Evolutionary conservation across 1,284 basidiomycete species (phyloP).

Genomic region (Marasmius tenuissimus): DNA sequence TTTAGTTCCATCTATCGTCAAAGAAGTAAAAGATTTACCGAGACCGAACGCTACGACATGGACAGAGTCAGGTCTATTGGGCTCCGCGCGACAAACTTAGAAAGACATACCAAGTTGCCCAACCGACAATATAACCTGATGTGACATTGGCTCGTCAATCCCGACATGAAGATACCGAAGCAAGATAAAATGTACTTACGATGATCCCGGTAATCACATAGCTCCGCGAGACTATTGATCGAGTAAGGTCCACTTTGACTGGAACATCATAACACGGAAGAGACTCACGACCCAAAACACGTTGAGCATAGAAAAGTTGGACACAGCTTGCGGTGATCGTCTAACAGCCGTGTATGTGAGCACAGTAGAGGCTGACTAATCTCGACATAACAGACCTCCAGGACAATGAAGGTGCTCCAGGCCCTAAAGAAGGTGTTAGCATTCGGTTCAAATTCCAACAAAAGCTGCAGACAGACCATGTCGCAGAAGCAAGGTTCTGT

Average conservation of each 20-base stretch:
- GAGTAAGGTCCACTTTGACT: too few species aligned
- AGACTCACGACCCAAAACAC: neutral
- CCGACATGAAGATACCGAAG: neutral
- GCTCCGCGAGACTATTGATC: neutral
- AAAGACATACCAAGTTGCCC: neutral
- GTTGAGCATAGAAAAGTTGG: neutral
- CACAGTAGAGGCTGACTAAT: too few species aligned
- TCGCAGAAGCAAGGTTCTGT: neutral
- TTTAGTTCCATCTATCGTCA: neutral
- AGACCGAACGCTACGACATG: neutral
- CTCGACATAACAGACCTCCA: too few species aligned
- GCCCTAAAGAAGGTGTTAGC: neutral
- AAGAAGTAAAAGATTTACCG: too few species aligned
- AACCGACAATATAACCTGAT: neutral
- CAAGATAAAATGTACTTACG: neutral
- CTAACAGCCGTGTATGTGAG: too few species aligned
- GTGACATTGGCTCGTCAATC: neutral
- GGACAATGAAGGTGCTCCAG: neutral
- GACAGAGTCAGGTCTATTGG: neutral
- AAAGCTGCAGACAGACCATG: neutral
- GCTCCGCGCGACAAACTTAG: neutral
- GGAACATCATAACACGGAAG: too few species aligned
- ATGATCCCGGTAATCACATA: neutral
- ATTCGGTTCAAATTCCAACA: neutral
- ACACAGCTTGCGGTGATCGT: neutral